Evolutionary conservation across 768 basidiomycete species (phyloP), one percentile per base, ranked within the genome.

Genomic region (Russula foetens): DNA sequence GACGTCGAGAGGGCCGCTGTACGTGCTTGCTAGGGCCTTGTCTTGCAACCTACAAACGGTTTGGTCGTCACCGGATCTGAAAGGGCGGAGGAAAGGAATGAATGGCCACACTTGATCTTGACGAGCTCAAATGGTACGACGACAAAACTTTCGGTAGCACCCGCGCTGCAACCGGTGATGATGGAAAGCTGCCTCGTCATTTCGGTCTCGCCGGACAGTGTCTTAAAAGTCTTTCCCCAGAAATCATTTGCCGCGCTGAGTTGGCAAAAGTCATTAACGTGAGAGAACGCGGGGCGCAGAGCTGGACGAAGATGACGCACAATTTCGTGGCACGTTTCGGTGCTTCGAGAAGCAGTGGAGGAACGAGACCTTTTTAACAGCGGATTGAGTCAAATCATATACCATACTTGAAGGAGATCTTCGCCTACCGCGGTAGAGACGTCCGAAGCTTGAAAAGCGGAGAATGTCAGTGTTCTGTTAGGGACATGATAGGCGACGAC

Each of bases 251-350:
- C 80, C 26, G 91, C 90, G n/a, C 61, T 62, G 46, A 47, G 46
- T 45, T 21, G 64, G 14, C 17, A 2, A n/a, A 15, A 47, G 44
- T 67, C 64, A 60, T 38, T 46, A n/a, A 29, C 19, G 59, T 53
- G 35, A 51, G 49, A 31, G 51, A 39, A 29, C 62, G 41, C n/a
- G n/a, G n/a, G n/a, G 67, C 54, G 54, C 12, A 7, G 6, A 21
- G 46, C 23, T 45, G 38, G n/a, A 12, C 14, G 35, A 21, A n/a
- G 41, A 28, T 33, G 23, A 76, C 84, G 63, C 65, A 89, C 88
- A 90, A 91, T 81, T 98, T 99, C 50, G 94, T 90, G 17, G 97
- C 97, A 74, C 97, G 86, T 76, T 99, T 99, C 2, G 97, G 97
- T 17, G 97, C 97, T 74, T 99, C 97, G 47, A 99, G 77, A 68